These are phyloP conservation scores for Malus sieversii DNA, from an alignment of 306 rosid species.

Conservation along the genomic window DNA sequence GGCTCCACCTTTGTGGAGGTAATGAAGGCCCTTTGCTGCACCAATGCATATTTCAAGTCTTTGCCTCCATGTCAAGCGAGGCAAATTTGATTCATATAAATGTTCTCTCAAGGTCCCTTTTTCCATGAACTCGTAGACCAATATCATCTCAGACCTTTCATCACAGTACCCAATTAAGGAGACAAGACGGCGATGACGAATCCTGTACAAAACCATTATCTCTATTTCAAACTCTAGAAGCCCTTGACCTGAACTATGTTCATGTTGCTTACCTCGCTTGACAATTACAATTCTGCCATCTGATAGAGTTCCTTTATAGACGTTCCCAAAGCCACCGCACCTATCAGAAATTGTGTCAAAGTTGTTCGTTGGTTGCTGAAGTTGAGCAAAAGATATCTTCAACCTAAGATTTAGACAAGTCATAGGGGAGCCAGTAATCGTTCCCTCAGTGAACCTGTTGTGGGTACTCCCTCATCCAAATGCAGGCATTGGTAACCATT, in stretches of 20 bases:
- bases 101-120: conserved; percentile 47
- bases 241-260: conserved; percentile 38
- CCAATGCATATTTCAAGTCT: conserved; percentile 56
- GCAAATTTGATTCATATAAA: conserved; percentile 23
- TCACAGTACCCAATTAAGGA: conserved; percentile 50
- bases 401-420: conserved; percentile 29
- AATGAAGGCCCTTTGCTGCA: conserved; percentile 46
- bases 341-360: conserved; percentile 25
- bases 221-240: conserved; percentile 42
- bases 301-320: conserved; percentile 29
- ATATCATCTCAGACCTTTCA: conserved; percentile 48
- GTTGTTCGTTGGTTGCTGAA: conserved; percentile 32
- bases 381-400: conserved; percentile 30
- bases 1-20: conserved; percentile 46
- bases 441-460: conserved; percentile 19
- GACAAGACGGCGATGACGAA: conserved; percentile 43
- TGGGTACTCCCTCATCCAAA: conserved; percentile 39
- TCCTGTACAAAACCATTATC: conserved; percentile 41
- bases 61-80: conserved; percentile 42
- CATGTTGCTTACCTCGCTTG: conserved; percentile 29
- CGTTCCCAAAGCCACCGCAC: conserved; percentile 51
- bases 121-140: conserved; percentile 50
- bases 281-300: conserved; percentile 39
- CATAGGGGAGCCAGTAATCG: conserved; percentile 13
- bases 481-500: conserved; percentile 29